These are phyloP conservation scores for Lyophyllum atratum DNA, from an alignment of 768 basidiomycete species.

Conservation along the genomic window DNA sequence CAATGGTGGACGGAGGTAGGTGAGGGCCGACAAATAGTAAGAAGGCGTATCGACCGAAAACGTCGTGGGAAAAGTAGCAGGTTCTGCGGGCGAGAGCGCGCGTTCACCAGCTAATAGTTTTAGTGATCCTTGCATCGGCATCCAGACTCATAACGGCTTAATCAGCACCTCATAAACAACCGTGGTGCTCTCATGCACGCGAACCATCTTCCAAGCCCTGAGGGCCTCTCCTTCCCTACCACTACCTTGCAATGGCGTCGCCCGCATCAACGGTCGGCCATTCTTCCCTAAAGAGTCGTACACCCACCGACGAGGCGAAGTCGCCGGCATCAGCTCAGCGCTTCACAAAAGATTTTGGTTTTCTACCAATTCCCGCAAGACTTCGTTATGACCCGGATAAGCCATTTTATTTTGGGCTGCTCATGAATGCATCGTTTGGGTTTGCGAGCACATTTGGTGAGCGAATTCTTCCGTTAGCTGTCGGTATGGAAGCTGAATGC, in stretches of 20 bases:
- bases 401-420: slow-evolving; percentile 54
- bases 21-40: no score
- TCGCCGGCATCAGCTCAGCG: background rate
- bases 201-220: background rate
- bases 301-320: background rate
- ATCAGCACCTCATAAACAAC: background rate
- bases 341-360: slow-evolving; percentile 50
- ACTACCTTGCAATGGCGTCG: background rate
- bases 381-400: slow-evolving; percentile 52
- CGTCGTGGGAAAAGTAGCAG: no score
- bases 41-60: no score
- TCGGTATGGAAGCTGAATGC: no score
- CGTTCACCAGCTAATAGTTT: no score
- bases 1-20: no score
- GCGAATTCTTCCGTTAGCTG: background rate
- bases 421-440: slow-evolving; percentile 60
- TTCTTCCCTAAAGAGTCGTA: background rate
- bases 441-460: slow-evolving; percentile 59
- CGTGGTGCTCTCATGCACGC: background rate
- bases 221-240: background rate
- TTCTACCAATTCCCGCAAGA: slow-evolving; percentile 62
- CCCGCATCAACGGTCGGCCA: background rate
- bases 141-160: background rate
- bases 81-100: no score
- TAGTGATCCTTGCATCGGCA: background rate